Base-by-base conservation (phyloP, 2,329 filamentous ascomycete species). In the Neonectria ditissima region DNA sequence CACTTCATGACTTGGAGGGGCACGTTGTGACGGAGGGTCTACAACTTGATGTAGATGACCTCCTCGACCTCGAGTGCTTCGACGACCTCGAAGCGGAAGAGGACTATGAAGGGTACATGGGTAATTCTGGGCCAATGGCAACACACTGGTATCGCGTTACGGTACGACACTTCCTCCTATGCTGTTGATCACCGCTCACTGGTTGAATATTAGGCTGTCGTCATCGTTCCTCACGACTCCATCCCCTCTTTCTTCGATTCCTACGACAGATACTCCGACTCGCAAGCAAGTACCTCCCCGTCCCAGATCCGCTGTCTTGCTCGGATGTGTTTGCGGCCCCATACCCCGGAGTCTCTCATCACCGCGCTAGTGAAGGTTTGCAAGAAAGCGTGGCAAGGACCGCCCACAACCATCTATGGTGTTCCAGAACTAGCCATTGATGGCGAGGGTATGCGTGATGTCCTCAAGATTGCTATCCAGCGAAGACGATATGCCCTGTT, bases 1-100 rank as follows among this genome's bases (percentile, higher is more conserved):
- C 60, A 2, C 55, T 80, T 4, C 69, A 74, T 22, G 75, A 75
- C 39, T 34, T 77, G 18, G 53, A 71, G 2, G 77, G 75, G 3
- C 66, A 55, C 4, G 32, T 59, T 3, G 57, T 78, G 3, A 20
- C 62, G 1, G 28, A 65, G 20, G 18, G 54, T 5, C 11, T 75
- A 2, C 0, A 20, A 0, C 51, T 79, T 32, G 39, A 72, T 0
- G 50, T 71, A 14, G 43, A 69, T 0, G 51, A 69, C 8, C 51
- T 78, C 7, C 65, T 79, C 11, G 52, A 74, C 11, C 43, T 59
- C 6, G 30, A 65, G 7, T 57, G 59, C 18, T 78, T 77, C 48
- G 63, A 63, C 0, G 60, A 59, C 6, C 7, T 68, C 1, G 44
- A 59, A 0, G 62, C 62, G 0, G 61, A 73, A 11, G 72, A 76